These are phyloP conservation scores for Aureobasidium sp. DNA, from an alignment of 2,329 filamentous ascomycete species.

Conservation along the genomic window DNA sequence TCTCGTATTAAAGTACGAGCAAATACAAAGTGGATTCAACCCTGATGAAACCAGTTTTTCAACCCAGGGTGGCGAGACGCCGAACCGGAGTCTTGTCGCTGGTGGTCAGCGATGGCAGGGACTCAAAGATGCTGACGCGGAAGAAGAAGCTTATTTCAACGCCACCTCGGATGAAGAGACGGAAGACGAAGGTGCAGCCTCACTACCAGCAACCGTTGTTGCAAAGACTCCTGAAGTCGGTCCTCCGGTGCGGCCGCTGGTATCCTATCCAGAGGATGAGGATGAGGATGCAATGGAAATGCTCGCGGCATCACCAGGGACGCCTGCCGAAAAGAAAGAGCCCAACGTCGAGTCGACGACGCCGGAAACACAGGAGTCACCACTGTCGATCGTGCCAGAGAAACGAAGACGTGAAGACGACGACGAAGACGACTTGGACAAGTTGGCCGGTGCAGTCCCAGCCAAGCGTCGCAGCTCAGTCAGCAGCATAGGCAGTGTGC, in stretches of 20 bases:
- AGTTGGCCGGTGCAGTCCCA: constrained; percentile 49
- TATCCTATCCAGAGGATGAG: constrained; percentile 79
- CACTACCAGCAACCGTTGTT: constrained; percentile 22
- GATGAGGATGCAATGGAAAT: constrained; percentile 54
- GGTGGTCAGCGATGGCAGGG: constrained; percentile 53
- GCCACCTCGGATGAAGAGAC: constrained; percentile 72
- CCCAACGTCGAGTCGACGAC: constrained; percentile 17
- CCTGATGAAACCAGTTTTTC: constrained; percentile 57
- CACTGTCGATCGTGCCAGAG: constrained; percentile 72
- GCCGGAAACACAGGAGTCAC: constrained; percentile 28
- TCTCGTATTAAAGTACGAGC: constrained; percentile 68
- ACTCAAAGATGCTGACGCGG: constrained; percentile 73
- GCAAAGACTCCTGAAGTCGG: constrained; percentile 49
- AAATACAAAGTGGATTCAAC: constrained; percentile 55
- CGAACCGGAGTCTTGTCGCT: constrained; percentile 41
- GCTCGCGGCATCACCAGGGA: constrained; percentile 23
- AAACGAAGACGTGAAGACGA: constrained; percentile 89
- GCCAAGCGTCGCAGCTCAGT: constrained; percentile 35
- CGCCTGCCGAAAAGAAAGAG: constrained; percentile 21
- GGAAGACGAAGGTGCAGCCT: constrained; percentile 39
- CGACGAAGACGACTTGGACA: constrained; percentile 85
- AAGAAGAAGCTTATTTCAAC: constrained; percentile 92
- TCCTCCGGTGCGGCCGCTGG: constrained; percentile 61
- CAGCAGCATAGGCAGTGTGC: constrained; percentile 20
- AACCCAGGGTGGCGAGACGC: constrained; percentile 54